These are phyloP conservation scores for Penicillium sp. DNA, from an alignment of 2,329 filamentous ascomycete species.

Conservation along the genomic window DNA sequence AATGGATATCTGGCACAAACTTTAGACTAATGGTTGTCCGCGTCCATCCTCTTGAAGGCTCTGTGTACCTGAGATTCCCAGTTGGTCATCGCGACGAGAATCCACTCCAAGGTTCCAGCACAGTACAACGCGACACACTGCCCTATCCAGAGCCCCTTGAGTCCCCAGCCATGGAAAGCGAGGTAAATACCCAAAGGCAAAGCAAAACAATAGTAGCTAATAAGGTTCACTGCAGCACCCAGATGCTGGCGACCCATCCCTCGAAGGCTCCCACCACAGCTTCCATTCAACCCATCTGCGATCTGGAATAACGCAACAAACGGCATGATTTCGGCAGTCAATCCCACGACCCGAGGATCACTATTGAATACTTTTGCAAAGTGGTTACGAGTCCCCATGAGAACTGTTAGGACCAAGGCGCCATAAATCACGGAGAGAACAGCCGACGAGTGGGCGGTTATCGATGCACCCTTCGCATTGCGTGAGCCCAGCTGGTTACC, in stretches of 20 bases:
- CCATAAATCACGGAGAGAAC: constrained; percentile 71
- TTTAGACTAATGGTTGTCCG: constrained; percentile 23
- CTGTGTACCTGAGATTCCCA: constrained; percentile 74
- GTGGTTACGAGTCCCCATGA: constrained; percentile 70
- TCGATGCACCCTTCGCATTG: constrained; percentile 64
- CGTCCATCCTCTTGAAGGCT: constrained; percentile 71
- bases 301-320: constrained; percentile 90
- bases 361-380: constrained; percentile 83
- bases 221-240: constrained; percentile 76
- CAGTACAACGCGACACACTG: constrained; percentile 80
- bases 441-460: constrained; percentile 75
- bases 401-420: constrained; percentile 62
- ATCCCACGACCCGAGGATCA: constrained; percentile 67
- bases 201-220: constrained; percentile 82
- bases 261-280: constrained; percentile 75
- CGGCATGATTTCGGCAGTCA: constrained; percentile 80
- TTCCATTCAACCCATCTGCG: constrained; percentile 82
- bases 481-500: constrained; percentile 77
- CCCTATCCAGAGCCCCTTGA: constrained; percentile 78
- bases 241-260: constrained; percentile 88
- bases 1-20: not conserved
- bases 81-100: constrained; percentile 67
- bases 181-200: constrained; percentile 80
- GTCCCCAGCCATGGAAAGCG: constrained; percentile 82
- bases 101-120: constrained; percentile 77